Evolutionary conservation across 805 yeast species (phyloP).

Genomic region (Wickerhamiella domercqiae): DNA sequence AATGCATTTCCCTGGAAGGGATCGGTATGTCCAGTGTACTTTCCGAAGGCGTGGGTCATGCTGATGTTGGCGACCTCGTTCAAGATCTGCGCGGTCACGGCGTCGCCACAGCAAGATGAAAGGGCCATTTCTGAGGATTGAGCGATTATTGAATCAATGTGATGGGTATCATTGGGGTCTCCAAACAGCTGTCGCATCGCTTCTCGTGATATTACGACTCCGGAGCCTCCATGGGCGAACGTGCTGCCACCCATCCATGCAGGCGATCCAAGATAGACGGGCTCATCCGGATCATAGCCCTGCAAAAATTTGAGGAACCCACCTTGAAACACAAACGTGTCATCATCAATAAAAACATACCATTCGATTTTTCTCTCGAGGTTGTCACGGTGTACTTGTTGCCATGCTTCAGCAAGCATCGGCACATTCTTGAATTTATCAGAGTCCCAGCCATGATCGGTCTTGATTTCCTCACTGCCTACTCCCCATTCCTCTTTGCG

Average conservation of each 20-base stretch:
- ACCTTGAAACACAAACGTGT: conserved; percentile 21
- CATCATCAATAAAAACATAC: conserved; percentile 26
- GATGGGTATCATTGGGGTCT: neutral
- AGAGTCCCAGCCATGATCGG: conserved; percentile 22
- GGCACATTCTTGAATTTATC: conserved; percentile 27
- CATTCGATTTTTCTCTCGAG: conserved; percentile 18
- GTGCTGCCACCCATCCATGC: conserved; percentile 4
- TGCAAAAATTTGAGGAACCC: conserved; percentile 18
- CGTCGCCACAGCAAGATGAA: conserved; percentile 25
- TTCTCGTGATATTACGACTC: conserved; percentile 22
- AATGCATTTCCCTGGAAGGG: conserved; percentile 25
- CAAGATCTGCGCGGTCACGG: conserved; percentile 17
- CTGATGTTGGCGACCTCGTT: neutral
- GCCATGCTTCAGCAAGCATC: conserved; percentile 24
- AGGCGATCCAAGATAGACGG: conserved; percentile 20
- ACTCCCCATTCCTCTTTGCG: conserved; percentile 17
- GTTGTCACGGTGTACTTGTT: conserved; percentile 12
- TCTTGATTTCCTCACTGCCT: conserved; percentile 1
- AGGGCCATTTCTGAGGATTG: conserved; percentile 15
- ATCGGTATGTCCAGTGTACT: conserved; percentile 2
- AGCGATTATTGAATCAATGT: conserved; percentile 5
- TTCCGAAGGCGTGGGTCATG: neutral
- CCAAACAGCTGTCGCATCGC: conserved; percentile 21
- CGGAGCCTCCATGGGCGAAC: conserved; percentile 29
- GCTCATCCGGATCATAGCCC: conserved; percentile 18